A percentile compares a stretch with the other conserved stretches of the same genome.
phyloP scores from a whole-genome alignment of 108 stramenopile genomes.

The Seminavis robusta region DNA sequence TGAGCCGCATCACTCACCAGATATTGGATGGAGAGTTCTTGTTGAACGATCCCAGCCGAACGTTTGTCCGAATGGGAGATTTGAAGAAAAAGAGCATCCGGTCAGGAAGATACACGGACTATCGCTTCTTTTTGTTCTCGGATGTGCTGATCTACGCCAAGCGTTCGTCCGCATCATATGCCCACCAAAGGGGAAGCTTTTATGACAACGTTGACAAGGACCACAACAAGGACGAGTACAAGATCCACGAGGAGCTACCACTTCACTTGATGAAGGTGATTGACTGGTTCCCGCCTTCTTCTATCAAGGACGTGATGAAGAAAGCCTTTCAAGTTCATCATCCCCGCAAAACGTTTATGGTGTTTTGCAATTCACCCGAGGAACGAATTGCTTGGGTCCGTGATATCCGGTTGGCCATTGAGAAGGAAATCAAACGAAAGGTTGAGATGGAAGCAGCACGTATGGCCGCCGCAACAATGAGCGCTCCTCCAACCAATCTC shows the following conservation, averaged over 20 bases:
- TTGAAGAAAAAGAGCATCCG: constrained; percentile 80
- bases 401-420: constrained; percentile 28
- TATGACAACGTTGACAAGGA: not conserved
- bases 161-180: too few species aligned
- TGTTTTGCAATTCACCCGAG: constrained; percentile 32
- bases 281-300: constrained; percentile 57
- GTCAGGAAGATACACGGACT: constrained; percentile 64
- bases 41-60: constrained; percentile 73
- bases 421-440: constrained; percentile 33
- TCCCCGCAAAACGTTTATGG: constrained; percentile 89
- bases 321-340: constrained; percentile 84
- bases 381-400: constrained; percentile 37
- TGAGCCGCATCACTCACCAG: constrained; percentile 57
- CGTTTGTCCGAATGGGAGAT: constrained; percentile 83
- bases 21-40: constrained; percentile 77
- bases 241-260: constrained; percentile 85
- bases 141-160: constrained; percentile 79
- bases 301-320: constrained; percentile 40
- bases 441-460: constrained; percentile 40
- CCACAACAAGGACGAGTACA: constrained; percentile 8
- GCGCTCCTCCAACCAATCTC: too few species aligned
- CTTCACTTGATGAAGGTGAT: constrained; percentile 83
- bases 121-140: constrained; percentile 92
- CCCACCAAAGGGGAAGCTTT: too few species aligned
- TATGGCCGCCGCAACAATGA: constrained; percentile 21